Evolutionary conservation across 1,284 basidiomycete genomes (phyloP), one percentile per base, ranked within the genome.

Genomic region (Naganishia liquefaciens): DNA sequence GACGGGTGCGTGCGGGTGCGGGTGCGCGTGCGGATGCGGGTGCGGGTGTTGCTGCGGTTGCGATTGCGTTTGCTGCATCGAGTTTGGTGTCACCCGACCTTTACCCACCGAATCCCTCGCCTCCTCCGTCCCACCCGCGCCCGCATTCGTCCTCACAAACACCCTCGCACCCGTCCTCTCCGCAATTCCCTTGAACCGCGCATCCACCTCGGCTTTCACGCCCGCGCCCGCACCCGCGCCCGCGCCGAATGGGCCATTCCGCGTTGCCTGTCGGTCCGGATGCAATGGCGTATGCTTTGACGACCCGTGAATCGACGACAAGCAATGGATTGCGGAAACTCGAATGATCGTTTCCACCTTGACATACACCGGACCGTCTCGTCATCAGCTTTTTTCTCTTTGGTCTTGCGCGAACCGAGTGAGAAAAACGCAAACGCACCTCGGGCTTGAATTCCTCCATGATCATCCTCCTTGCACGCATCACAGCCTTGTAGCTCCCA

Each of bases 401-500:
- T n/a, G n/a, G n/a, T n/a, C n/a, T n/a, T 1, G 33, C 33, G 33
- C 33, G 33, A 33, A 11, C 33, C 6, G 33, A 33, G 33, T 5
- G 33, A 11, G 11, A 33, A 47, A 21, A n/a, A 47, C 44, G 44
- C 30, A 54, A 5, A 57, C 54, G 33, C 54, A 57, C 54, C 7
- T 27, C 17, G 1, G 43, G 43, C 11, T 49, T 49, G 15, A 60
- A 60, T 17, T 50, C 55, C 0, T 23, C 33, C 55, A 60, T 60
- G 17, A 60, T 37, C 55, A 37, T 60, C 46, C 46, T 49, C 11
- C 55, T 21, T 6, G 55, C 55, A 27, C 15, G 11, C 55, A 60
- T 60, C 55, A 60, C 55, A n/a, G 40, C 46, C 11, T 5, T 46
- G 15, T 60, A 60, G 27, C 46, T 46, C 7, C 55, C 55, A 33